Conservation (phyloP, 1,139 yeast species). For the Hansenula anomala region DNA sequence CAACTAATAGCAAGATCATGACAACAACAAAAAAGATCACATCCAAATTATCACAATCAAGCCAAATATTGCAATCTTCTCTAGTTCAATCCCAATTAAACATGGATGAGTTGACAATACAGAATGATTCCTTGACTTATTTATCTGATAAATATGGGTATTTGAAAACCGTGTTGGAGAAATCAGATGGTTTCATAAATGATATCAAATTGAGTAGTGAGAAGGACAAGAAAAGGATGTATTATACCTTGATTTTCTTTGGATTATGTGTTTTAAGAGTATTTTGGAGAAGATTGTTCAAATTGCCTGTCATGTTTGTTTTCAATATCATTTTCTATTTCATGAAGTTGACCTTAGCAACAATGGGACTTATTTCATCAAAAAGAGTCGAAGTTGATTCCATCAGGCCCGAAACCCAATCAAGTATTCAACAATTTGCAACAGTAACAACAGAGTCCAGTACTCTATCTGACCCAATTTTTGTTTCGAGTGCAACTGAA, state of each 20-base stretch:
- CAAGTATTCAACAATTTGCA: background rate
- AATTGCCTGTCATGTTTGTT: slow-evolving; percentile 42
- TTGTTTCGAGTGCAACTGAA: no score
- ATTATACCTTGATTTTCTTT: slow-evolving; percentile 46
- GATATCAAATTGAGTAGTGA: slow-evolving; percentile 47
- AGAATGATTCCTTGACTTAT: slow-evolving; percentile 41
- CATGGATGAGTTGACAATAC: slow-evolving; percentile 53
- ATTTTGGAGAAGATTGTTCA: slow-evolving; percentile 49
- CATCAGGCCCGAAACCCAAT: background rate
- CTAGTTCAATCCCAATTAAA: slow-evolving; percentile 56
- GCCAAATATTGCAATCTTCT: slow-evolving; percentile 44
- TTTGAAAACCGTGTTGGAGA: slow-evolving; percentile 41
- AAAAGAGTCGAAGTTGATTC: background rate
- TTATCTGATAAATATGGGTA: slow-evolving; percentile 43
- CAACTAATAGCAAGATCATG: slow-evolving; percentile 28
- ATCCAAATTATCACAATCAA: slow-evolving; percentile 28
- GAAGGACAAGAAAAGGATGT: slow-evolving; percentile 49
- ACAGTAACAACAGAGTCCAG: background rate
- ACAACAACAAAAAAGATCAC: slow-evolving; percentile 30
- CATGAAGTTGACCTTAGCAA: slow-evolving; percentile 27
- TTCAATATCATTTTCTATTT: slow-evolving; percentile 50
- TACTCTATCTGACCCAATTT: no score
- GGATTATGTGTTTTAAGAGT: slow-evolving; percentile 48
- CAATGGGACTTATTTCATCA: slow-evolving; percentile 23
- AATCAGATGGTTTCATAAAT: slow-evolving; percentile 46